Conservation (phyloP, 306 rosid genomes). For the Fagus crenata region DNA sequence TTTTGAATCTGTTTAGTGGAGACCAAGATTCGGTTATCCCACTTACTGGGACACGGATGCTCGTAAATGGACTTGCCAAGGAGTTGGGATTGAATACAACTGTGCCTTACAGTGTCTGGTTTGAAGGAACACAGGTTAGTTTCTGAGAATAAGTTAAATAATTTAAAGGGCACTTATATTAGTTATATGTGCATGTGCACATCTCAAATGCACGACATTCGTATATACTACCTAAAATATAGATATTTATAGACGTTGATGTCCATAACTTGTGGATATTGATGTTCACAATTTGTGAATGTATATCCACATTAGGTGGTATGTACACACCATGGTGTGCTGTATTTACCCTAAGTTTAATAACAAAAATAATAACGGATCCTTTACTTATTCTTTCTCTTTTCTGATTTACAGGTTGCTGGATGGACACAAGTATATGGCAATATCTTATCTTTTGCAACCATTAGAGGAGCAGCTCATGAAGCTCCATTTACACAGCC, state of each 20-base stretch:
- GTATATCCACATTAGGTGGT: too few species aligned
- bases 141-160: neutral
- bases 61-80: conserved; percentile 31
- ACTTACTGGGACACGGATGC: conserved; percentile 18
- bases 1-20: conserved; percentile 8
- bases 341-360: too few species aligned
- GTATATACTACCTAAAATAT: too few species aligned
- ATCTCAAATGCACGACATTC: too few species aligned
- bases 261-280: too few species aligned
- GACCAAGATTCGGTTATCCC: conserved; percentile 36
- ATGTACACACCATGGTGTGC: too few species aligned
- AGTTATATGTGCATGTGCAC: too few species aligned
- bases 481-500: conserved; percentile 56
- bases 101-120: conserved; percentile 55
- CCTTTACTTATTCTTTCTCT: neutral
- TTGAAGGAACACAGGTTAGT: conserved; percentile 50
- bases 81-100: conserved; percentile 35
- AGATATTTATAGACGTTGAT: too few species aligned
- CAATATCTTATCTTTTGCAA: conserved; percentile 43
- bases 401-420: conserved; percentile 36
- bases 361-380: too few species aligned
- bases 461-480: conserved; percentile 55
- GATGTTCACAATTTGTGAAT: too few species aligned
- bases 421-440: conserved; percentile 65
- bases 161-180: too few species aligned